A percentile compares a stretch with the other conserved stretches of the same genome.
phyloP scores from a whole-genome alignment of 2,329 filamentous ascomycete genomes.

The Arthrocladium fulminans region DNA sequence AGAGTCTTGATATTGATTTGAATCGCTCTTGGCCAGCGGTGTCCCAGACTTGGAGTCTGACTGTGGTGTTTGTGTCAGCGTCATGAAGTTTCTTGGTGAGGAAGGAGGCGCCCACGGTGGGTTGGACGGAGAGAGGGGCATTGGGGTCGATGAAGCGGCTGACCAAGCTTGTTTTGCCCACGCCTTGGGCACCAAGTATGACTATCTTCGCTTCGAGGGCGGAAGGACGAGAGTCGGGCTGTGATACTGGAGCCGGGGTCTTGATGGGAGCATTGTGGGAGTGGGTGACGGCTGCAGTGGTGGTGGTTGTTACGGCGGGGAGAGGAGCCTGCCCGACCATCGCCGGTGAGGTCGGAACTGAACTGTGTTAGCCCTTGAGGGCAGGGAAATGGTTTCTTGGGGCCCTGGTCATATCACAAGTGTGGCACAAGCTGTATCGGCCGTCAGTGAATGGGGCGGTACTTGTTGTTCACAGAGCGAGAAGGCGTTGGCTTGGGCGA shows the following conservation, averaged over 20 bases:
- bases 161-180: slow-evolving; percentile 46
- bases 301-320: slow-evolving; percentile 7
- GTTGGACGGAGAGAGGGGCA: slow-evolving; percentile 34
- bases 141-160: slow-evolving; percentile 41
- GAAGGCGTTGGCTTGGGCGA: neutral
- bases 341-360: neutral
- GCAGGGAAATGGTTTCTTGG: neutral
- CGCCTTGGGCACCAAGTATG: slow-evolving; percentile 44
- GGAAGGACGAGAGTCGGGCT: slow-evolving; percentile 12
- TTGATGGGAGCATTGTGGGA: neutral
- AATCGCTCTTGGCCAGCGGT: slow-evolving; percentile 95
- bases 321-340: slow-evolving; percentile 7
- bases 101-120: slow-evolving; percentile 73
- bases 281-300: slow-evolving; percentile 10
- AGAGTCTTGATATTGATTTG: slow-evolving; percentile 84
- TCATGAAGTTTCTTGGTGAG: slow-evolving; percentile 73
- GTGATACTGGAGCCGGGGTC: slow-evolving; percentile 4
- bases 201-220: slow-evolving; percentile 43
- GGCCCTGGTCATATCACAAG: neutral
- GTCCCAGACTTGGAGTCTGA: slow-evolving; percentile 94
- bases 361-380: neutral
- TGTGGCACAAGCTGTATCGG: neutral
- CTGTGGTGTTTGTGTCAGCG: slow-evolving; percentile 72
- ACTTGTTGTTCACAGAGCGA: neutral
- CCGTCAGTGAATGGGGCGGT: neutral